Conservation (phyloP, 108 stramenopile genomes). For the Nannochloropsis granulata region DNA sequence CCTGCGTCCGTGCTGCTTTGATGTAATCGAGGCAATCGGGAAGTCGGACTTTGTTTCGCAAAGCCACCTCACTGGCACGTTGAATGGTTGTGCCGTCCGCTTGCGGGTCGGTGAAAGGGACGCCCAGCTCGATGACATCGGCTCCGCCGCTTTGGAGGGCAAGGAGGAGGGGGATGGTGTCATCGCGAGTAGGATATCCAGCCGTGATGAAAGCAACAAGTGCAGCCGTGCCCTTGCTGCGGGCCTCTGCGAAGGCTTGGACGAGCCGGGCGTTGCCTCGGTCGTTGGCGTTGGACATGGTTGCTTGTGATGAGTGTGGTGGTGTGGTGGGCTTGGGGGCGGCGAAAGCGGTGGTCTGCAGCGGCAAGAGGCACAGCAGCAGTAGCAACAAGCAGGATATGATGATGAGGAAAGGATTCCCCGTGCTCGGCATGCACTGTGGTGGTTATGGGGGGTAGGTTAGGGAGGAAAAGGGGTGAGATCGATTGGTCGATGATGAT, state of each 20-base stretch:
- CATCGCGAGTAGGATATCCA: conserved; percentile 39
- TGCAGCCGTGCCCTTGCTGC: conserved; percentile 7
- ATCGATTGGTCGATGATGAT: no score
- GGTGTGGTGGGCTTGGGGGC: not conserved
- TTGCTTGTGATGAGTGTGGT: not conserved
- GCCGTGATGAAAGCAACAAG: conserved; percentile 26
- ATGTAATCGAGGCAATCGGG: conserved; percentile 67
- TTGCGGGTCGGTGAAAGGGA: conserved; percentile 97
- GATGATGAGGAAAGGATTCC: not conserved
- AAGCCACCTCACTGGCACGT: conserved; percentile 54
- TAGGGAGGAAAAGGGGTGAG: no score
- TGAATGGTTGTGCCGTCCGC: conserved; percentile 93
- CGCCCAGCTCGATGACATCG: conserved; percentile 84
- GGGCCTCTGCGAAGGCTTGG: not conserved
- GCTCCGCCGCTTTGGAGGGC: conserved; percentile 73
- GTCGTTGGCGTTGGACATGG: not conserved
- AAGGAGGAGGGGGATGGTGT: conserved; percentile 79
- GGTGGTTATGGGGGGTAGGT: no score
- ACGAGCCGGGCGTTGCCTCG: not conserved
- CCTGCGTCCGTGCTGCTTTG: conserved; percentile 58
- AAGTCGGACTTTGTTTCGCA: conserved; percentile 64
- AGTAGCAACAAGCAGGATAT: not conserved
- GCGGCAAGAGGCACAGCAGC: not conserved
- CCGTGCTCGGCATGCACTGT: not conserved
- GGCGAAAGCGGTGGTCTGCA: not conserved